phyloP scores from a whole-genome alignment of 495 filamentous ascomycete genomes.

The Penicillium coffeae region DNA sequence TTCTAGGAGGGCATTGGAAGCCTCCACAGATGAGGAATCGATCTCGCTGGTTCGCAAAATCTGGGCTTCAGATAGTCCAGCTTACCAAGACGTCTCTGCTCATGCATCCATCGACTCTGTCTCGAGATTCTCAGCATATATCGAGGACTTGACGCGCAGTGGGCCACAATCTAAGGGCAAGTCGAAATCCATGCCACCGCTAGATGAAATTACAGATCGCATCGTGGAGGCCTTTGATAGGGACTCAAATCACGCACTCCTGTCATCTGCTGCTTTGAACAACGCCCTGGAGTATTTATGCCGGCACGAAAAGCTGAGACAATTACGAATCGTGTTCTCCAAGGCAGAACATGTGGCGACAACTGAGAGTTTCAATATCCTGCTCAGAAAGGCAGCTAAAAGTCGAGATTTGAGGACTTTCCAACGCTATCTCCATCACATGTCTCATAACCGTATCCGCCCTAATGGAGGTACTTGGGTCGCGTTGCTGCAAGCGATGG shows the following conservation, averaged over 20 bases:
- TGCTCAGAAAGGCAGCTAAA: conserved; percentile 33
- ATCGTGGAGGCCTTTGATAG: conserved; percentile 24
- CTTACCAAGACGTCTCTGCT: conserved; percentile 12
- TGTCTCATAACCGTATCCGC: conserved; percentile 30
- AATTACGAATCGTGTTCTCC: conserved; percentile 28
- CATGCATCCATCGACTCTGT: conserved; percentile 15
- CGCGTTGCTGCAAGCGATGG: conserved; percentile 31
- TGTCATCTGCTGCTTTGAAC: conserved; percentile 43
- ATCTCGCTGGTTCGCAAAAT: conserved; percentile 29
- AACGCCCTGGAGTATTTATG: conserved; percentile 36
- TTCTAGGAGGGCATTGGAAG: conserved; percentile 23
- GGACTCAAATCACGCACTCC: conserved; percentile 16
- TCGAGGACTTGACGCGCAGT: conserved; percentile 29
- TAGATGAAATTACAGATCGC: conserved; percentile 11
- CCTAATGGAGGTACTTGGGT: conserved; percentile 46
- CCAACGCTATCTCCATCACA: conserved; percentile 23
- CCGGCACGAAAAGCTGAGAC: conserved; percentile 22
- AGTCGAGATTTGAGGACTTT: conserved; percentile 35
- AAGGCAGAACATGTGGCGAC: conserved; percentile 34
- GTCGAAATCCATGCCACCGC: neutral
- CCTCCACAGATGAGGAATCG: conserved; percentile 15
- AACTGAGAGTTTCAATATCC: conserved; percentile 42
- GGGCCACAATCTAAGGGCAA: neutral
- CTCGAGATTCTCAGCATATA: conserved; percentile 29
- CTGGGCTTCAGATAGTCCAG: conserved; percentile 19